These are phyloP conservation scores for Nakazawaea molendinolei DNA, from an alignment of 805 yeast species.

Conservation along the genomic window DNA sequence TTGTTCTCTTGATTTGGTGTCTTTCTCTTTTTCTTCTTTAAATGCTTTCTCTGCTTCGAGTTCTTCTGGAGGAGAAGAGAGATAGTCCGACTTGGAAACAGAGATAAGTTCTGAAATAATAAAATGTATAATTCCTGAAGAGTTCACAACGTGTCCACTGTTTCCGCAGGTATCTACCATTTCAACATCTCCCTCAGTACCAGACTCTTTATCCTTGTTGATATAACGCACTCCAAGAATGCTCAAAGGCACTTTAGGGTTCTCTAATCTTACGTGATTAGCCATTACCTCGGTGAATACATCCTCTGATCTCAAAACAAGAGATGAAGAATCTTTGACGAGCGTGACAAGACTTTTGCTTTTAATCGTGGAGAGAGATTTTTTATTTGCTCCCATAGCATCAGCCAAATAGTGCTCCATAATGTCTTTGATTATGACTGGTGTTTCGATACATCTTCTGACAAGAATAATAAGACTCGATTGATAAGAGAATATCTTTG, in stretches of 20 bases:
- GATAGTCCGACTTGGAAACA: constrained; percentile 20
- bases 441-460: constrained; percentile 66
- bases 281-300: constrained; percentile 20
- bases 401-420: constrained; percentile 46
- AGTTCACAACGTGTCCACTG: background rate
- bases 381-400: constrained; percentile 29
- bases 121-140: constrained; percentile 55
- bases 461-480: constrained; percentile 45
- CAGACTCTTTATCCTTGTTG: too few species aligned
- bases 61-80: constrained; percentile 17
- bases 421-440: constrained; percentile 37
- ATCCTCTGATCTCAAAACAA: constrained; percentile 31
- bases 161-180: constrained; percentile 20
- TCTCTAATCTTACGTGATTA: constrained; percentile 15
- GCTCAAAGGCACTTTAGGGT: constrained; percentile 7
- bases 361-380: constrained; percentile 12
- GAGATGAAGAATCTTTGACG: constrained; percentile 43
- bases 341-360: constrained; percentile 39
- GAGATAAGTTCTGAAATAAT: constrained; percentile 61
- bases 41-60: constrained; percentile 20
- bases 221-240: constrained; percentile 6
- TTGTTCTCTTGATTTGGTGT: constrained; percentile 16
- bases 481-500: constrained; percentile 31
- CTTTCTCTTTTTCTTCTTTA: constrained; percentile 19
- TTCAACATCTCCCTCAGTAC: constrained; percentile 23